Percentiles rank a stretch among this genome's conserved stretches.
These are phyloP conservation scores for Rhynchospora tenuis DNA, from an alignment of 176 grass and related monocot species.

Conservation along the genomic window DNA sequence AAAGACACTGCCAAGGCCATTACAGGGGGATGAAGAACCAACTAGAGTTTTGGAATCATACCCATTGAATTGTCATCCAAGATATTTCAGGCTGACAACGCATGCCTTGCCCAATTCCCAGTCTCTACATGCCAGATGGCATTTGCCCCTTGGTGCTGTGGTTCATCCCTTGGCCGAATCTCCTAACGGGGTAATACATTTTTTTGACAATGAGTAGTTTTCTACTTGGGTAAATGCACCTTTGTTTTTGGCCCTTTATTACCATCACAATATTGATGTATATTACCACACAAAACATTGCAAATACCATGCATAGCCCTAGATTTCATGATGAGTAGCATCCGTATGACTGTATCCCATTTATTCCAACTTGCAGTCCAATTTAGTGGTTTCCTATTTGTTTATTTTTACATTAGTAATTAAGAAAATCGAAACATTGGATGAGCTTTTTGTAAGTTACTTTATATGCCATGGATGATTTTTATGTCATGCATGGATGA, in stretches of 20 bases:
- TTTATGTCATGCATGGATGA: not conserved
- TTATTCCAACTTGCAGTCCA: not conserved
- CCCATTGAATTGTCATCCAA: conserved; percentile 79
- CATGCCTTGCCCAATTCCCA: conserved; percentile 79
- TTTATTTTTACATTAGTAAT: not conserved
- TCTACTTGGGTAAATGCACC: not conserved
- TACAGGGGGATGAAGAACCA: conserved; percentile 68
- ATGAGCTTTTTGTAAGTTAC: not conserved
- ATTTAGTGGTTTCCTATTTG: not conserved
- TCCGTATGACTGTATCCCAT: not conserved
- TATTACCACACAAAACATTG: not conserved
- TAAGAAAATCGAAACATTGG: not conserved
- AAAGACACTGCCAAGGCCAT: conserved; percentile 70
- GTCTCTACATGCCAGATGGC: conserved; percentile 84
- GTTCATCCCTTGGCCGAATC: conserved; percentile 32
- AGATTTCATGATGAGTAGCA: not conserved
- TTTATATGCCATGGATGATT: not conserved
- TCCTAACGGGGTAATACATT: conserved; percentile 87
- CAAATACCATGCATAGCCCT: not conserved
- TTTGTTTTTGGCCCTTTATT: not conserved
- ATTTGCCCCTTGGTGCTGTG: conserved; percentile 53
- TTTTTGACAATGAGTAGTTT: not conserved
- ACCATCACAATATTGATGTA: not conserved
- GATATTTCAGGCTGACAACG: conserved; percentile 86
- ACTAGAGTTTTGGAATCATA: conserved; percentile 52